Percentiles rank a stretch among this genome's conserved stretches.
Conservation (phyloP, 2,329 filamentous ascomycete genomes). For the Pseudocercospora fijiensis region DNA sequence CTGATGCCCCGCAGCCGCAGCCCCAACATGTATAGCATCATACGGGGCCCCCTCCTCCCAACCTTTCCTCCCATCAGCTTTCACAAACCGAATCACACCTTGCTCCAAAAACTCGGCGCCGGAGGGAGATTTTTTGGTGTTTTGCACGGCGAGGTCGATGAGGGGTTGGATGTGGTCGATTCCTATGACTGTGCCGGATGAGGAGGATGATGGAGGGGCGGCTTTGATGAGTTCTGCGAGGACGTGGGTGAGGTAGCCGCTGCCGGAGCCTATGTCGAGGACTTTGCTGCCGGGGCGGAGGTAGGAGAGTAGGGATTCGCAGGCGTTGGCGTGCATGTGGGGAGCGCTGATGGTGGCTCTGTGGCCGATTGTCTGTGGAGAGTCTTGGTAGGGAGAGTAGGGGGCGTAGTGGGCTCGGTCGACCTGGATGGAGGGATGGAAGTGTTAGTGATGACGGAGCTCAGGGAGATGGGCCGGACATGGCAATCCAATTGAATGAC, state of each 20-base stretch:
- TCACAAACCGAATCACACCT: slow-evolving; percentile 68
- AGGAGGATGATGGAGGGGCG: slow-evolving; percentile 27
- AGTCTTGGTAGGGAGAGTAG: slow-evolving; percentile 67
- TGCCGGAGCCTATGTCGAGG: slow-evolving; percentile 51
- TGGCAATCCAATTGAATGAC: background rate
- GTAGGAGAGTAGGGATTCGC: slow-evolving; percentile 60
- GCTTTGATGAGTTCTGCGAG: slow-evolving; percentile 70
- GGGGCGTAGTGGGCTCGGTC: slow-evolving; percentile 85
- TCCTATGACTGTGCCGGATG: slow-evolving; percentile 47
- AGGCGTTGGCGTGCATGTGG: slow-evolving; percentile 69
- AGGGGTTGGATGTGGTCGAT: slow-evolving; percentile 52
- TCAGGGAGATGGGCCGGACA: background rate
- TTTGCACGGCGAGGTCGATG: slow-evolving; percentile 43
- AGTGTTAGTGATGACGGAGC: background rate
- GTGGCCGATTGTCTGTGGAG: slow-evolving; percentile 67
- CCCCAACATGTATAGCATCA: slow-evolving; percentile 94
- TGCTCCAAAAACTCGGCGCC: slow-evolving; percentile 59
- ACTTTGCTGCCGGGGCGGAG: slow-evolving; percentile 53
- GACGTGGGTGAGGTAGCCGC: slow-evolving; percentile 80
- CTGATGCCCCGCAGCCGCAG: slow-evolving; percentile 74
- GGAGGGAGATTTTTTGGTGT: slow-evolving; percentile 46
- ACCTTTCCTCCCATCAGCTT: slow-evolving; percentile 62
- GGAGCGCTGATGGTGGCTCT: slow-evolving; percentile 69
- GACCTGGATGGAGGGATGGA: slow-evolving; percentile 57
- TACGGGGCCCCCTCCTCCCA: slow-evolving; percentile 58